Conservation (phyloP, 805 yeast genomes). For the Jamesozyma lodderae region DNA sequence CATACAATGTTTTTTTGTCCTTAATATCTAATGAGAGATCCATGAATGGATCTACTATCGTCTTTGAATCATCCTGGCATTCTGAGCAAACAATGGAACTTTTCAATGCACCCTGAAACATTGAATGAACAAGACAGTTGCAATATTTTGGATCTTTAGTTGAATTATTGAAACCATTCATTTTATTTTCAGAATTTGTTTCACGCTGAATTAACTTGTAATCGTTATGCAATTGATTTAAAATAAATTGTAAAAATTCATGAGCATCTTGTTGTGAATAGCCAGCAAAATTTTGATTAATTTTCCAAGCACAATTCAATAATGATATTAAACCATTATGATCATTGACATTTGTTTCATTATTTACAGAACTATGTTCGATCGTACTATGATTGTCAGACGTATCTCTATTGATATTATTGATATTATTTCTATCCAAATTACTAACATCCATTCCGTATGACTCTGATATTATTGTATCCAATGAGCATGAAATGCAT, state of each 20-base stretch:
- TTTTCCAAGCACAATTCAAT: constrained; percentile 80
- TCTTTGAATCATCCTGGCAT: constrained; percentile 52
- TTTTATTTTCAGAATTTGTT: constrained; percentile 1
- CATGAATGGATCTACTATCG: constrained; percentile 78
- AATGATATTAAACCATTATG: constrained; percentile 68
- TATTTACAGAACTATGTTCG: no score
- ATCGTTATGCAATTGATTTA: constrained; percentile 68
- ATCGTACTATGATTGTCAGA: no score
- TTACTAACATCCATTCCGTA: constrained; percentile 35
- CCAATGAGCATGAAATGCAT: constrained; percentile 83
- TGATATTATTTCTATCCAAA: constrained; percentile 36
- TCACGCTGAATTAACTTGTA: constrained; percentile 13
- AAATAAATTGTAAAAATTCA: constrained; percentile 88
- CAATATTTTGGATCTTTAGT: constrained; percentile 35
- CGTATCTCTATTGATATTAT: no score
- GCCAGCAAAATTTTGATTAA: constrained; percentile 80
- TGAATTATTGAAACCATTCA: constrained; percentile 7
- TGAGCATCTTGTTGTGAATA: constrained; percentile 98
- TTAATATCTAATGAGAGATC: constrained; percentile 77
- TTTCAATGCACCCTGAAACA: constrained; percentile 77
- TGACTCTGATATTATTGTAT: constrained; percentile 64
- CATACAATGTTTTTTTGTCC: constrained; percentile 37
- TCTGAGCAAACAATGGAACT: constrained; percentile 67
- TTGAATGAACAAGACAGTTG: constrained; percentile 69
- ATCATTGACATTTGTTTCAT: background rate